Base-by-base conservation (phyloP, 805 yeast genomes). In the Starmerella davenportii region DNA sequence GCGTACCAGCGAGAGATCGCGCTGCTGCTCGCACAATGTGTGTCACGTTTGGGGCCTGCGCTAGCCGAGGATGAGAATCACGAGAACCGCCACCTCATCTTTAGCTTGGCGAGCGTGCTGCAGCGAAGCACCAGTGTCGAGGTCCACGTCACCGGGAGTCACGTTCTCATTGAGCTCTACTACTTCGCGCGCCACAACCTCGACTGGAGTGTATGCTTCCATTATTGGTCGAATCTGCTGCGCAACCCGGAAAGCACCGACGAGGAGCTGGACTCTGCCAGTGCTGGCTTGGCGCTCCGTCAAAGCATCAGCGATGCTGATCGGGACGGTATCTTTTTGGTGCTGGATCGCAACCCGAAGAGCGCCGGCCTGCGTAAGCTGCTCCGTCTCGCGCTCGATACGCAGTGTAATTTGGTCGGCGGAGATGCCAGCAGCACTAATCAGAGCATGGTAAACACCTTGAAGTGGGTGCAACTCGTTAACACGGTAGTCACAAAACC, bases 381-480 rank as follows among this genome's bases (percentile, higher is more conserved):
- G n/a, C 11, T 32, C 8, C 25, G 18, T 5, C 15, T 8, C 9
- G 5, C 25, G 25, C 5, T 19, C 8, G 35, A 32, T 18, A 17
- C 7, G 8, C 17, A 29, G 17, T 23, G 25, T 11, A 17, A 7
- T 7, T 14, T 29, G 32, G 15, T 14, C 19, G n/a, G n/a, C n/a
- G n/a, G n/a, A n/a, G n/a, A n/a, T n/a, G 25, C 7, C 9, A 8
- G 15, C 5, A 29, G 32, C 13, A 7, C 15, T n/a, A 29, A 17
- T 8, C 16, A 58, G 53, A 4, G 63, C 59, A 23, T 44, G 60
- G 14, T 66, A 63, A 13, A 57, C 66, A 20, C 38, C 43, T 14
- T 29, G 11, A 54, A 54, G 35, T 79, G 90, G 90, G 69, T 79
- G 41, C 53, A 60, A 1, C 67, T 71, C 25, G 57, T 78, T 32